Percentiles rank a stretch among this genome's conserved stretches.
These are phyloP conservation scores for Apiotrichum brassicae DNA, from an alignment of 1,284 basidiomycete species.

Conservation along the genomic window DNA sequence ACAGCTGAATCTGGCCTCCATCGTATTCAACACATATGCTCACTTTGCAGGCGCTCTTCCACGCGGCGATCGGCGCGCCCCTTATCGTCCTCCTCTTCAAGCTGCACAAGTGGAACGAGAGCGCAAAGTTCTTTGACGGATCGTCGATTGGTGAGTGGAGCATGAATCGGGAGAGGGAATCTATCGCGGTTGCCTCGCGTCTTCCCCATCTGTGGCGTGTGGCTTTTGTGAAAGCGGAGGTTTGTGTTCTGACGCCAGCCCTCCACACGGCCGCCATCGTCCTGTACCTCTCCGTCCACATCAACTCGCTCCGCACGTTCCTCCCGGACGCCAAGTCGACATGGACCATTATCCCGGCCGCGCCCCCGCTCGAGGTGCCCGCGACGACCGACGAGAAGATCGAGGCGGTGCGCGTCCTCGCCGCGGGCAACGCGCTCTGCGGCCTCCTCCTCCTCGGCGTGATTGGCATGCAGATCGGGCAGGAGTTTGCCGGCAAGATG, in stretches of 20 bases:
- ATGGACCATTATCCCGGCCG: slow-evolving; percentile 41
- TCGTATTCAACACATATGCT: background rate
- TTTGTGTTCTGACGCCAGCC: slow-evolving; percentile 47
- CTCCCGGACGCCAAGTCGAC: slow-evolving; percentile 37
- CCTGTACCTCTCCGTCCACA: slow-evolving; percentile 70
- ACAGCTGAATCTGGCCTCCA: background rate
- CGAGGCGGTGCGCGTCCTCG: slow-evolving; percentile 69
- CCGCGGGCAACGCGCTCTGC: slow-evolving; percentile 77
- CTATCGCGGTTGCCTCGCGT: no score
- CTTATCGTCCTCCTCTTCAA: slow-evolving; percentile 67
- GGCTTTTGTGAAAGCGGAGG: no score
- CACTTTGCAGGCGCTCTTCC: slow-evolving; percentile 62
- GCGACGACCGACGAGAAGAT: slow-evolving; percentile 61
- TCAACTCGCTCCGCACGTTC: slow-evolving; percentile 65
- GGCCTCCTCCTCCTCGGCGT: slow-evolving; percentile 54
- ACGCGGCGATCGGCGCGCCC: slow-evolving; percentile 70
- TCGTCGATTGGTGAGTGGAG: slow-evolving; percentile 60
- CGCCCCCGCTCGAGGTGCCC: slow-evolving; percentile 52
- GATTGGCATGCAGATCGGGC: slow-evolving; percentile 61
- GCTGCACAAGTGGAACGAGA: slow-evolving; percentile 77
- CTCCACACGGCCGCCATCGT: slow-evolving; percentile 66
- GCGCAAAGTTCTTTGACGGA: slow-evolving; percentile 87
- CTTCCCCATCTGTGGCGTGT: no score
- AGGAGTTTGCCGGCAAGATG: slow-evolving; percentile 69
- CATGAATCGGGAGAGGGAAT: background rate